Evolutionary conservation across 2,329 filamentous ascomycete species (phyloP).

Genomic region (Penicillium concentricum): DNA sequence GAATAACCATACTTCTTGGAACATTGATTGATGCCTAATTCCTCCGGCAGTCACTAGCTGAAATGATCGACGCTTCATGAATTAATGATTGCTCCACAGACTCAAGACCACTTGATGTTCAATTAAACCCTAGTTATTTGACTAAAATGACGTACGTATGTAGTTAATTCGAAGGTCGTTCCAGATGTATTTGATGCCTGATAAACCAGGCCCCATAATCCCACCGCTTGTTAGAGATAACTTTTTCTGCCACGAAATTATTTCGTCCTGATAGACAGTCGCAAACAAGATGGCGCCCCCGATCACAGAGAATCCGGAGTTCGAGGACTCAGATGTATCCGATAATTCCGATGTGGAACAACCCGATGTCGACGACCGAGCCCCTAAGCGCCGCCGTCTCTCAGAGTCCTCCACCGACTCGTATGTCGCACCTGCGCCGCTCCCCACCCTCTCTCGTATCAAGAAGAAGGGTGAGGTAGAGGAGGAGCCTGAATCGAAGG

Average conservation of each 20-base stretch:
- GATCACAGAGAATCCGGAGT: conserved; percentile 20
- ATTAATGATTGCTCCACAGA: background rate
- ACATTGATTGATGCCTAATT: background rate
- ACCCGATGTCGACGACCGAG: conserved; percentile 27
- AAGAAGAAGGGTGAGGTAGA: conserved; percentile 37
- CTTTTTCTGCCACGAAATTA: conserved; percentile 36
- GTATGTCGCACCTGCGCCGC: conserved; percentile 34
- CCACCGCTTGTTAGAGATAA: conserved; percentile 31
- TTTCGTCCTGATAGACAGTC: conserved; percentile 22
- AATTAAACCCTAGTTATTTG: background rate
- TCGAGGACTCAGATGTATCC: conserved; percentile 26
- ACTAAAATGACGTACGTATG: background rate
- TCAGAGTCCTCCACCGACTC: conserved; percentile 39
- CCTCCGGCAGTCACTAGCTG: background rate
- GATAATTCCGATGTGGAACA: conserved; percentile 21
- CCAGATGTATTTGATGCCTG: background rate
- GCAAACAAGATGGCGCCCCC: conserved; percentile 31
- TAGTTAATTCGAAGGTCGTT: background rate
- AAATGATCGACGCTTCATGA: background rate
- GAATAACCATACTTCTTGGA: background rate
- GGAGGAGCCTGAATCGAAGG: conserved; percentile 16
- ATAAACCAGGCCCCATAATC: background rate
- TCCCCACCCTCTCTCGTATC: conserved; percentile 42
- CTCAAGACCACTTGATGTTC: no score
- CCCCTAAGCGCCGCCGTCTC: conserved; percentile 41